These are phyloP conservation scores for Xylariales sp. DNA, from an alignment of 2,329 filamentous ascomycete species.

Conservation along the genomic window DNA sequence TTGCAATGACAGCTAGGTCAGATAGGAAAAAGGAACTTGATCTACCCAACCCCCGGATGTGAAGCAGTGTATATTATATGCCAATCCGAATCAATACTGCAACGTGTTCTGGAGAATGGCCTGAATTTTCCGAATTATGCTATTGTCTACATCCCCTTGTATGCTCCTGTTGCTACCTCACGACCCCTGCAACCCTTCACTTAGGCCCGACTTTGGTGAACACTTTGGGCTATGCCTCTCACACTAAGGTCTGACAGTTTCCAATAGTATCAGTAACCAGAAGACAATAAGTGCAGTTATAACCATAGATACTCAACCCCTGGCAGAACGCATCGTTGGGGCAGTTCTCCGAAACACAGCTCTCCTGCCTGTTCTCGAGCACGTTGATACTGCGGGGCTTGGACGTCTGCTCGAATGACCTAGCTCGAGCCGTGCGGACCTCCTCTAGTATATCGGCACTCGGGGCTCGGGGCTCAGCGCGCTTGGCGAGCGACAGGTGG, in stretches of 20 bases:
- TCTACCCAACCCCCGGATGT: too few relatives aligned
- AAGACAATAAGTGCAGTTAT: slow-evolving; percentile 10
- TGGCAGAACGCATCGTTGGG: slow-evolving; percentile 16
- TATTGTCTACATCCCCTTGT: too few relatives aligned
- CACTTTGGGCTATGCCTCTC: too few relatives aligned
- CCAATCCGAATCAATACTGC: too few relatives aligned
- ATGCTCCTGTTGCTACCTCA: too few relatives aligned
- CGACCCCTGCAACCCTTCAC: too few relatives aligned
- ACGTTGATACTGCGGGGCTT: slow-evolving; percentile 10
- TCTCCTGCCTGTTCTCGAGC: slow-evolving; percentile 13
- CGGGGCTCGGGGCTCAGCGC: slow-evolving; percentile 9
- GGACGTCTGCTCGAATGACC: slow-evolving; percentile 11
- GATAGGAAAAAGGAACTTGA: too few relatives aligned
- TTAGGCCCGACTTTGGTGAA: too few relatives aligned
- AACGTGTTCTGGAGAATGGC: too few relatives aligned
- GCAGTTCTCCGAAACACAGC: slow-evolving; percentile 18
- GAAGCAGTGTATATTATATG: too few relatives aligned
- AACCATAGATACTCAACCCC: slow-evolving; percentile 13
- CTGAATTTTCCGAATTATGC: too few relatives aligned
- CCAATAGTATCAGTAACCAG: slow-evolving; percentile 2
- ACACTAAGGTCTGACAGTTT: slow-evolving; percentile 10
- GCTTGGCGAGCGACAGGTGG: slow-evolving; percentile 12
- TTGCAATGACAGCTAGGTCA: too few relatives aligned
- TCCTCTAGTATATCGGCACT: slow-evolving; percentile 14
- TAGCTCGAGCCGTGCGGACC: slow-evolving; percentile 11